These are phyloP conservation scores for Pleoardoris graminearum DNA, from an alignment of 2,329 filamentous ascomycete species.

Conservation along the genomic window DNA sequence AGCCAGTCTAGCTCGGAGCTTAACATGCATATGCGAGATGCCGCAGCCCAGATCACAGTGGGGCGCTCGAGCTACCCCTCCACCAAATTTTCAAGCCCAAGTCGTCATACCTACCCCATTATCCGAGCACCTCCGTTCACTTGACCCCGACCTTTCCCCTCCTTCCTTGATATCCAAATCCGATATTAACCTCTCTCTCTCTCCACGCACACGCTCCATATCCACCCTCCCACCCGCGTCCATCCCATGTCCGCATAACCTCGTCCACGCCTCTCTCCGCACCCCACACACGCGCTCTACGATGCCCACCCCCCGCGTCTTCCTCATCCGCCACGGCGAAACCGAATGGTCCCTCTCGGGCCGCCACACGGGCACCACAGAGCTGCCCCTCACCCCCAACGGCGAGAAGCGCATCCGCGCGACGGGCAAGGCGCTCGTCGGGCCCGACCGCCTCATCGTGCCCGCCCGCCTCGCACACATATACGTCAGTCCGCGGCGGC, in stretches of 20 bases:
- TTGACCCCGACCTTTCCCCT: too few species aligned
- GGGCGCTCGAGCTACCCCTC: slow-evolving; percentile 27
- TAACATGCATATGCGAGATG: slow-evolving; percentile 10
- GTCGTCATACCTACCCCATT: slow-evolving; percentile 1
- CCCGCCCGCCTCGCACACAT: slow-evolving; percentile 81
- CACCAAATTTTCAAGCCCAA: slow-evolving; percentile 3
- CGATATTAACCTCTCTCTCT: not conserved
- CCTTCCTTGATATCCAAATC: too few species aligned
- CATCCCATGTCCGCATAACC: too few species aligned
- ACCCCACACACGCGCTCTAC: not conserved
- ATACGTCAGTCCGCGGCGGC: slow-evolving; percentile 83
- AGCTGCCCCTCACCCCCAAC: slow-evolving; percentile 80
- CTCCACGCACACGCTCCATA: not conserved
- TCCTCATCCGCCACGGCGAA: slow-evolving; percentile 78
- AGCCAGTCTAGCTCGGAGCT: slow-evolving; percentile 6
- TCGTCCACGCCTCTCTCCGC: not conserved
- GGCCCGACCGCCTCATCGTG: slow-evolving; percentile 81
- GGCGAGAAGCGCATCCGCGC: slow-evolving; percentile 61
- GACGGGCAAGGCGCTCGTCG: slow-evolving; percentile 82
- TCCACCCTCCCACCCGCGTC: not conserved
- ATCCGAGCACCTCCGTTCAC: not conserved
- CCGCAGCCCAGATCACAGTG: not conserved
- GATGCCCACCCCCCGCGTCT: slow-evolving; percentile 54
- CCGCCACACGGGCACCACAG: slow-evolving; percentile 75
- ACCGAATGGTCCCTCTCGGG: slow-evolving; percentile 93